Base-by-base conservation (phyloP, 495 filamentous ascomycete genomes). In the Podospora anserina region DNA sequence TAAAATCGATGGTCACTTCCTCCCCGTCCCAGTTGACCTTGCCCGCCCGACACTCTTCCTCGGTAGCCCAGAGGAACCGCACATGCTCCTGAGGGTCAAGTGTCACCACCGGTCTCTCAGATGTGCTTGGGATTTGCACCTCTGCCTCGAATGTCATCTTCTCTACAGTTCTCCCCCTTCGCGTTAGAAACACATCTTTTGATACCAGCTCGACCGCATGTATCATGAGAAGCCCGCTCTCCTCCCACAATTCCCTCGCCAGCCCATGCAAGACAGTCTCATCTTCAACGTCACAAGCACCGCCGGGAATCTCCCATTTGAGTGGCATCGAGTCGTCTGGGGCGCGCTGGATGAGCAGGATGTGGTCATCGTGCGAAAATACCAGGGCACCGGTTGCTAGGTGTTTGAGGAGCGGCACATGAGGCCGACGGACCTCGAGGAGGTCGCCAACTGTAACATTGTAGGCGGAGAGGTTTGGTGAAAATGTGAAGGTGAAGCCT, bases 251-350 rank as follows among this genome's bases (percentile, higher is more conserved):
- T 75, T 88, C 86, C 15, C 86, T 71, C 26, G 77, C 80, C 11
- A 81, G 74, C 1, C 74, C 82, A 68, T 86, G 80, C 44, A 87
- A 72, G 18, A 88, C 68, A 3, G 82, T 82, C 64, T 77, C 69
- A 65, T 88, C 86, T 9, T 80, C 78, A 44, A 65, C 64, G 69
- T 88, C 85, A 65, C 76, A 74, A n/a, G 78, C 77, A 30, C 86
- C 86, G 55, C 86, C 86, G 1, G 86, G 86, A n/a, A 83, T 72
- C 73, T 88, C 86, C 86, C 86, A 86, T 32, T 68, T 75, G 55
- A 79, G 62, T 0, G 85, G 84, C 70, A 83, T 76, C 32, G 77
- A 80, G 71, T 88, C 86, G 72, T 78, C 71, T 0, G 82, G 76
- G 4, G 82, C 82, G 54, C 84, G 83, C 64, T 87, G 84, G 60